Evolutionary conservation across 1,284 basidiomycete species (phyloP).

Genomic region (Ganoderma lucidum): DNA sequence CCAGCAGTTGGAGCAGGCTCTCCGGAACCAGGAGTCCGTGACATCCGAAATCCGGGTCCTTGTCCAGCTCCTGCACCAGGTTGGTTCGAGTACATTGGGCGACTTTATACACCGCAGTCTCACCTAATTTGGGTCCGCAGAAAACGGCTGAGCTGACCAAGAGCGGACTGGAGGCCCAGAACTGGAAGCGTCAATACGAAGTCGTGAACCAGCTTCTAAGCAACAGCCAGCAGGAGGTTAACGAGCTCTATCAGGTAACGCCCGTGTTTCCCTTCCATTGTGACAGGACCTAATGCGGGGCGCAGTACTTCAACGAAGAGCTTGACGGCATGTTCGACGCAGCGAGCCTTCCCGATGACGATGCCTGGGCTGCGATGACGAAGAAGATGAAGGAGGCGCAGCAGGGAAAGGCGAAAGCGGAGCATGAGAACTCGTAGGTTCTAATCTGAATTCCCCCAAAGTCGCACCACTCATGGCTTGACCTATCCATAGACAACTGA

Average conservation of each 20-base stretch:
- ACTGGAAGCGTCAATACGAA: conserved; percentile 76
- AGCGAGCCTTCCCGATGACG: conserved; percentile 76
- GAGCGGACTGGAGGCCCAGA: conserved; percentile 69
- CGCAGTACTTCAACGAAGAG: conserved; percentile 90
- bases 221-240: conserved; percentile 85
- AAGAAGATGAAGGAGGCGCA: conserved; percentile 78
- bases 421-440: conserved; percentile 81
- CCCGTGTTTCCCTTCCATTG: not conserved
- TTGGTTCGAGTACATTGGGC: conserved; percentile 39
- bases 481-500: conserved; percentile 63
- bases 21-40: conserved; percentile 60
- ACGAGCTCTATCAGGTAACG: conserved; percentile 88
- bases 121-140: conserved; percentile 7
- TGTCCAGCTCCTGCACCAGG: conserved; percentile 63
- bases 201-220: conserved; percentile 77
- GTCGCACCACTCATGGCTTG: not conserved
- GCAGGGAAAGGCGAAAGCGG: conserved; percentile 73
- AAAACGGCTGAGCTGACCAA: conserved; percentile 62
- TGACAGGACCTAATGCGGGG: not conserved
- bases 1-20: conserved; percentile 56
- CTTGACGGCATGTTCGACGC: conserved; percentile 90
- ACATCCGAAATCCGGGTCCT: conserved; percentile 57
- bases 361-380: conserved; percentile 80
- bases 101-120: conserved; percentile 47
- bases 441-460: not conserved